Base-by-base conservation (phyloP, 2,329 filamentous ascomycete species). In the Stachybotrys chartarum region DNA sequence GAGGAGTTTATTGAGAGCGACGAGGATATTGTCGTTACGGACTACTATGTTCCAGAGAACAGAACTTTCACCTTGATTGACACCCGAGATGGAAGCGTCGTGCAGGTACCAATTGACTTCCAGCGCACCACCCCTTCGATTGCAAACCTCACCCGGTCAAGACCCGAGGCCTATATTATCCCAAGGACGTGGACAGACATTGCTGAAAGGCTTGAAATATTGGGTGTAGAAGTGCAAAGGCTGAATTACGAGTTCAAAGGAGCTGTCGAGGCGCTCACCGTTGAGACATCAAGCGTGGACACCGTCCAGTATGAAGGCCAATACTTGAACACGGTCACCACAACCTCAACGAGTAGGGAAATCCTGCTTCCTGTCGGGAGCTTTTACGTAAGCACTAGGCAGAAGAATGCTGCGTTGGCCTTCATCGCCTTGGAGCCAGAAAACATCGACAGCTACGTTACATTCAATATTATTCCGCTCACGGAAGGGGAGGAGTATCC, bases 111-210 rank as follows among this genome's bases (percentile, higher is more conserved):
- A 0, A 54, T 68, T 5, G 57, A 62, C 1, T 68, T 68, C 30
- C 50, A 64, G 14, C 61, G 60, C 39, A 61, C 62, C 0, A 65
- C 65, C 0, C 65, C 64, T 1, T 58, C 64, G 1, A 56, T 55
- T 1, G 56, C 65, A 1, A 68, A 68, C 50, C 51, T 66, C 5
- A 68, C 65, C 1, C 60, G 65, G 7, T 17, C 50, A 0, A 59
- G 65, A 0, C 65, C 65, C 3, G 64, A 66, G 39, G 65, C 63
- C 0, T 68, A 68, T 17, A 48, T 68, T 24, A 66, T 68, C 50
- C 62, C 65, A 0, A 56, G 62, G 6, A 61, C 63, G 2, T 65
- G 63, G 59, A 56, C 55, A 11, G 61, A 64, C 14, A 57, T 62
- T 0, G 65, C 63, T 0, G 62, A 65, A 1, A 58, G 59, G 14